Evolutionary conservation across 768 basidiomycete species (phyloP).

Genomic region (Wakefieldia striispora): DNA sequence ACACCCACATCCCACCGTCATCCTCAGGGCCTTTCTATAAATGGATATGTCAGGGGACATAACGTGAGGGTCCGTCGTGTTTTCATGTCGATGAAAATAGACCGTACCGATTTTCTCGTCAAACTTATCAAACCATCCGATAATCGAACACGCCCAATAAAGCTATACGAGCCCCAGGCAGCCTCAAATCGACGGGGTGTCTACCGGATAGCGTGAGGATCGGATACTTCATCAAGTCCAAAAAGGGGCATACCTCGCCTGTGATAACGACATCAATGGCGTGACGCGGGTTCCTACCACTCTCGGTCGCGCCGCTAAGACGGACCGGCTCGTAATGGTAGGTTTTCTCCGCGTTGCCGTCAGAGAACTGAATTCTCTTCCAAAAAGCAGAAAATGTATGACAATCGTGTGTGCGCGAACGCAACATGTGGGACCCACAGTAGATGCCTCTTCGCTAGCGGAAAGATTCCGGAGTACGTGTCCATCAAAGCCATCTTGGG

Average conservation of each 20-base stretch:
- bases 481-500: constrained; percentile 20
- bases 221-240: constrained; percentile 15
- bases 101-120: constrained; percentile 58
- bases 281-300: constrained; percentile 27
- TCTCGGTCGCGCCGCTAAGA: constrained; percentile 27
- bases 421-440: constrained; percentile 21
- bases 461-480: constrained; percentile 19
- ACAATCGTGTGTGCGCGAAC: constrained; percentile 17
- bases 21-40: constrained; percentile 40
- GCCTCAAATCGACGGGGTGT: constrained; percentile 52
- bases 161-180: constrained; percentile 66
- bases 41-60: background rate
- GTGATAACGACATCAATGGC: constrained; percentile 37
- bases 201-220: constrained; percentile 36
- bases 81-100: constrained; percentile 5
- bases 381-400: constrained; percentile 13
- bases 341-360: constrained; percentile 23
- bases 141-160: constrained; percentile 53
- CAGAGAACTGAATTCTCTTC: constrained; percentile 26
- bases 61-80: background rate
- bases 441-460: constrained; percentile 20
- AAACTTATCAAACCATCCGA: constrained; percentile 59
- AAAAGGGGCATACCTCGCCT: constrained; percentile 30
- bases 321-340: constrained; percentile 33
- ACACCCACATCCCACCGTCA: constrained; percentile 52